Evolutionary conservation across 1,284 basidiomycete species (phyloP).

Genomic region (Rhodotorula sp.): DNA sequence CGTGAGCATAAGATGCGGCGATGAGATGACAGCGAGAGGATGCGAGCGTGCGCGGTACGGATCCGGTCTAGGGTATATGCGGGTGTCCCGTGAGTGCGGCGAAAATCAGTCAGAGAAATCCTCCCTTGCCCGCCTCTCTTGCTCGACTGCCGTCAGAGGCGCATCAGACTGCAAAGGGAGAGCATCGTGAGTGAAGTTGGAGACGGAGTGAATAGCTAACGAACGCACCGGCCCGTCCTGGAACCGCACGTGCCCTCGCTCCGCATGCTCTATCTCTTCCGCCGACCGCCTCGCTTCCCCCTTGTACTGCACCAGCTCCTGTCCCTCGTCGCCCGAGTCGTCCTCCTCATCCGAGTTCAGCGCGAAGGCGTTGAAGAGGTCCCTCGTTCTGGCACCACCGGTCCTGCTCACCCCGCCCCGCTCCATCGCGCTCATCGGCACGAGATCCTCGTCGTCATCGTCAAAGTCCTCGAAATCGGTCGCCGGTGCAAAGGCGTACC

Average conservation of each 20-base stretch:
- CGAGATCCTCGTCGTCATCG: conserved; percentile 29
- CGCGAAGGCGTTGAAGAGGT: conserved; percentile 52
- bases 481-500: conserved; percentile 49
- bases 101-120: conserved; percentile 24
- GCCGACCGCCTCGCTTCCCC: neutral
- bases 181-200: neutral
- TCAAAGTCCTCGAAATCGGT: conserved; percentile 47
- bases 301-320: neutral
- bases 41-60: too few relatives aligned
- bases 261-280: neutral
- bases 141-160: conserved; percentile 2
- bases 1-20: too few relatives aligned
- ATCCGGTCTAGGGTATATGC: neutral
- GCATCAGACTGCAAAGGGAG: conserved; percentile 25
- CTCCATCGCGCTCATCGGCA: conserved; percentile 46
- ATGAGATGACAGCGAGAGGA: too few relatives aligned
- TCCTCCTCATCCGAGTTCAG: conserved; percentile 47
- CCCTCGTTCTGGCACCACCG: conserved; percentile 43
- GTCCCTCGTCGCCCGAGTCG: conserved; percentile 27
- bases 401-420: conserved; percentile 31
- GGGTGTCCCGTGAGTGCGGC: too few relatives aligned
- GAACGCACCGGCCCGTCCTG: conserved; percentile 14
- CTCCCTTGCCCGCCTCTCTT: conserved; percentile 16
- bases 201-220: too few relatives aligned
- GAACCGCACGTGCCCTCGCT: conserved; percentile 2